Conservation (phyloP, 2,329 filamentous ascomycete species). For the Calonectria leucothoes region DNA sequence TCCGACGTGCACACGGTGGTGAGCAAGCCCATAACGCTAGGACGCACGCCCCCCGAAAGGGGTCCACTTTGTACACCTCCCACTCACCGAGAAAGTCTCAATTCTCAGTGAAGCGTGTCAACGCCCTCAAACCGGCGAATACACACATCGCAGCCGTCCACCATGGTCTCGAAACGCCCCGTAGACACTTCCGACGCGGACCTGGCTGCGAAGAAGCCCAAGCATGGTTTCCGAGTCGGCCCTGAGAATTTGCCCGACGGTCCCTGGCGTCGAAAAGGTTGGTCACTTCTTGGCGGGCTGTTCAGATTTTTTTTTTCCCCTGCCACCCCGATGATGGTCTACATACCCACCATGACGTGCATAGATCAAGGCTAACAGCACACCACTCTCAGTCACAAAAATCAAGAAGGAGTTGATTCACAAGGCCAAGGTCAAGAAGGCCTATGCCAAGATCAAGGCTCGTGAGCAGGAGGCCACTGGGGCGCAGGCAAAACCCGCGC, state of each 20-base stretch:
- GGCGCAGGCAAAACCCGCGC: conserved; percentile 36
- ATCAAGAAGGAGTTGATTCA: conserved; percentile 91
- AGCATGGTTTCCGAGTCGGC: conserved; percentile 85
- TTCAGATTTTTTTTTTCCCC: conserved; percentile 30
- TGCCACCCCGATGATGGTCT: neutral
- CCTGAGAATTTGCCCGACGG: conserved; percentile 93
- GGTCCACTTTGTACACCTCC: conserved; percentile 13
- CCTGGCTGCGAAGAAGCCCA: conserved; percentile 61
- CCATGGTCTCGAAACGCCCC: conserved; percentile 49
- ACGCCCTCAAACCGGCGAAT: conserved; percentile 11
- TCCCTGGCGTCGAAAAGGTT: conserved; percentile 82
- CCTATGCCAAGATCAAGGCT: conserved; percentile 87
- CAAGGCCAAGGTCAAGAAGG: conserved; percentile 93
- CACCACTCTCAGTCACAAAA: conserved; percentile 73
- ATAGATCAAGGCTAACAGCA: conserved; percentile 29
- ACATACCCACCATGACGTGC: neutral
- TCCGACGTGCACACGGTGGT: neutral
- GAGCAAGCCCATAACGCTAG: conserved; percentile 1
- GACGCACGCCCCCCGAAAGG: neutral
- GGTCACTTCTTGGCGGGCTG: conserved; percentile 27
- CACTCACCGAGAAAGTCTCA: conserved; percentile 19
- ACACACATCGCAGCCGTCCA: conserved; percentile 9
- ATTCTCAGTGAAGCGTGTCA: conserved; percentile 28
- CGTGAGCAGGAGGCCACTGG: conserved; percentile 48
- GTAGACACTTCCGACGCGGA: conserved; percentile 43